A percentile compares a stretch with the other conserved stretches of the same genome.
phyloP scores from a whole-genome alignment of 805 yeast genomes.

The Kuraishia hungarica region DNA sequence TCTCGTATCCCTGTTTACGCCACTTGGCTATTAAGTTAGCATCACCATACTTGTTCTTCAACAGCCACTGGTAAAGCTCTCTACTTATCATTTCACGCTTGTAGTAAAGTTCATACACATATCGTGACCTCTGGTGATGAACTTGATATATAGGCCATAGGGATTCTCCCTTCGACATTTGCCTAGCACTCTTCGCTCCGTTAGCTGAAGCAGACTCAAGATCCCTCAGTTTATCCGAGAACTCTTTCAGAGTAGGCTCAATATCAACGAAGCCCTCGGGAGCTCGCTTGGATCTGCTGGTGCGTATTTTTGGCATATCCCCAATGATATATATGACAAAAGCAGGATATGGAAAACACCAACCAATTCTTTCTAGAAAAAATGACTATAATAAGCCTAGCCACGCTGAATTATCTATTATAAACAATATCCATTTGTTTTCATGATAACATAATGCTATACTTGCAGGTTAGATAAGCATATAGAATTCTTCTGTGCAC shows the following conservation, averaged over 20 bases:
- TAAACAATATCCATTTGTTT: too few species aligned
- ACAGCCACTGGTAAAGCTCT: constrained; percentile 66
- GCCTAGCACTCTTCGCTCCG: background rate
- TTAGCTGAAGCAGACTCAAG: constrained; percentile 27
- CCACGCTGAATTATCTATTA: too few species aligned
- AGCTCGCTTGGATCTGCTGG: constrained; percentile 38
- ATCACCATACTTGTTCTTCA: constrained; percentile 61
- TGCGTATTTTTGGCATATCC: constrained; percentile 37
- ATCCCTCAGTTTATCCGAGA: constrained; percentile 48
- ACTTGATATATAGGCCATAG: constrained; percentile 64
- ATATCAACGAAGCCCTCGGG: constrained; percentile 72
- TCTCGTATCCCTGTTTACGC: constrained; percentile 63
- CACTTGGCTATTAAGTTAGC: constrained; percentile 65
- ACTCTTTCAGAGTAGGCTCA: constrained; percentile 55
- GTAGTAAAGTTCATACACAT: constrained; percentile 67
- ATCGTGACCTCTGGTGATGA: constrained; percentile 70
- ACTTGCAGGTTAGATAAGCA: too few species aligned
- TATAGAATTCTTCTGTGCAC: too few species aligned
- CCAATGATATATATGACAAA: too few species aligned
- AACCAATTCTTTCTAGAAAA: too few species aligned
- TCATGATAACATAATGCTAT: too few species aligned
- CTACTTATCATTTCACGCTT: constrained; percentile 57
- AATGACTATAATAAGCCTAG: too few species aligned
- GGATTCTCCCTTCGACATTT: constrained; percentile 41
- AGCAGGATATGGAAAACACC: too few species aligned